Evolutionary conservation across 2,329 filamentous ascomycete species (phyloP), one percentile per base, ranked within the genome.

Genomic region (Periconia sp.): DNA sequence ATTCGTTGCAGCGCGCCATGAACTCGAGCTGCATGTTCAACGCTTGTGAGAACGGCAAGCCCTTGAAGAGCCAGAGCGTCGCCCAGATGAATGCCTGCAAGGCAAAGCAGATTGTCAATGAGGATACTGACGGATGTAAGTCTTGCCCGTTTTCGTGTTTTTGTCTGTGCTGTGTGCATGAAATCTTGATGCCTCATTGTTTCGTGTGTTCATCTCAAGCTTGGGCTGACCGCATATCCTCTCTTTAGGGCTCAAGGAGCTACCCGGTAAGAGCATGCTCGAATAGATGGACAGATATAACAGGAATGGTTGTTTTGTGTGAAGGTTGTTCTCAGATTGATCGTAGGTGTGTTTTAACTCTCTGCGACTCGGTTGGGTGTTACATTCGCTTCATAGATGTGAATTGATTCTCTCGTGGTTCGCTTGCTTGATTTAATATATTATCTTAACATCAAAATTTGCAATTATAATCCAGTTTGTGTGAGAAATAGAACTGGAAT

Each of bases 81-180:
- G 52, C 52, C 14, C 41, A 41, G 20, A 54, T 54, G 55, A 60
- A 60, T 37, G 52, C 52, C 40, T 60, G 57, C 35, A 35, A 50
- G 27, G 56, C 71, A 46, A 76, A 79, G 62, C 74, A 79, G 59
- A 72, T 76, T 59, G 77, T 79, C 20, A 72, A 73, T 45, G 79
- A 81, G 71, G 52, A 69, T 2, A 76, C 78, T 48, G 78, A 81
- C 52, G 79, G 56, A 41, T 61, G 58, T 58, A 52, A 53, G 54
- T 56, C 33, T 14, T 44, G 19, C 47, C 30, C 7, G 6, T 20
- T n/a, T 43, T 30, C 15, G 23, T 27, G 23, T 27, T 27, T 27
- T 8, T 8, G 23, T 27, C 5, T 27, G n/a, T n/a, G n/a, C 23
- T 27, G 8, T 27, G 23, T 27, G 23, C 8, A 5, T 27, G 23